Percentiles rank a stretch among this genome's conserved stretches.
phyloP scores from a whole-genome alignment of 768 basidiomycete species.

The Mycena polygramma region DNA sequence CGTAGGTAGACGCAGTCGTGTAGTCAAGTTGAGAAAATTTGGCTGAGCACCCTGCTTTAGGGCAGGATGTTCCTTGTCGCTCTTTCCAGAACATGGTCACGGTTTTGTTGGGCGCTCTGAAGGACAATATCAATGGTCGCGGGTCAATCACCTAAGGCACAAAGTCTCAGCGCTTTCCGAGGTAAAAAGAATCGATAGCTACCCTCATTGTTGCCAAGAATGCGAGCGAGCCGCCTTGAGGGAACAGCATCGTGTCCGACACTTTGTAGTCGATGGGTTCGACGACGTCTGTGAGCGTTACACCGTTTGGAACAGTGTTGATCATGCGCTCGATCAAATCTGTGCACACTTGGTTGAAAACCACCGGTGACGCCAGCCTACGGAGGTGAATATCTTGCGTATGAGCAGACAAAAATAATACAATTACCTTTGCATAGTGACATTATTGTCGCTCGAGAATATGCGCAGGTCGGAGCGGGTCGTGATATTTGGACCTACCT shows the following conservation, averaged over 20 bases:
- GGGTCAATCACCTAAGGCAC: not conserved
- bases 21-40: not conserved
- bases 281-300: not conserved
- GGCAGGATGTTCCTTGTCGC: not conserved
- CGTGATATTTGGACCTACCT: not conserved
- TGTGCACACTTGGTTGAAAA: not conserved
- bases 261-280: constrained; percentile 1
- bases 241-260: not conserved
- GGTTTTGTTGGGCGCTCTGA: not conserved
- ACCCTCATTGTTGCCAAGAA: not conserved
- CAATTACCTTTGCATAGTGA: not conserved
- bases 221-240: not conserved
- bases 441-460: constrained; percentile 6
- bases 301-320: not conserved
- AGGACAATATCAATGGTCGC: not conserved
- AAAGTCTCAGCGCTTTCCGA: not conserved
- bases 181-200: not conserved
- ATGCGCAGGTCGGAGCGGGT: constrained; percentile 1
- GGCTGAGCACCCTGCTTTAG: not conserved
- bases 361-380: not conserved
- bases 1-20: not conserved
- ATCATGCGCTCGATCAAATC: constrained; percentile 1
- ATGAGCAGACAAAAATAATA: not conserved
- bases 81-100: constrained; percentile 9
- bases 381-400: not conserved